Evolutionary conservation across 1,284 basidiomycete species (phyloP).

Genomic region (Ceratobasidium sp.): DNA sequence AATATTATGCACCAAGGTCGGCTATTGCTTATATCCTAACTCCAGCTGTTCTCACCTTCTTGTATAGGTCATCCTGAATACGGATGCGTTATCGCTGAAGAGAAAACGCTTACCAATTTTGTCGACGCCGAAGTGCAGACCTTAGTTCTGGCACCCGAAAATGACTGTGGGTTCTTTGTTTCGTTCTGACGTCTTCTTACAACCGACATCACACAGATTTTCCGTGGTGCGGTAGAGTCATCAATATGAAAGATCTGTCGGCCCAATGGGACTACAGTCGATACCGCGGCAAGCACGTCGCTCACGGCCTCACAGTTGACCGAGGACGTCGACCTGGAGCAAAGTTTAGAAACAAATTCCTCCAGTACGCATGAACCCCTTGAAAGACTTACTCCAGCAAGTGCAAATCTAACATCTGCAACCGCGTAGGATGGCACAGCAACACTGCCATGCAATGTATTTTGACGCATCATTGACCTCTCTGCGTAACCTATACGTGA

Average conservation of each 20-base stretch:
- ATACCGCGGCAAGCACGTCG: slow-evolving; percentile 64
- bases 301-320: slow-evolving; percentile 72
- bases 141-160: slow-evolving; percentile 30
- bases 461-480: slow-evolving; percentile 81
- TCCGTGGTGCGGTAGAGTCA: slow-evolving; percentile 88
- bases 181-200: background rate
- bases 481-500: slow-evolving; percentile 70
- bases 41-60: background rate
- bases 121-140: slow-evolving; percentile 62
- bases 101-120: slow-evolving; percentile 92
- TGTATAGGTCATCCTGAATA: slow-evolving; percentile 85
- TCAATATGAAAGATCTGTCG: slow-evolving; percentile 79
- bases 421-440: slow-evolving; percentile 66
- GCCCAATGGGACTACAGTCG: slow-evolving; percentile 79
- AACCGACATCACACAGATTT: slow-evolving; percentile 67
- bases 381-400: background rate
- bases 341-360: slow-evolving; percentile 72
- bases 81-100: slow-evolving; percentile 87
- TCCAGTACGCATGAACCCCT: slow-evolving; percentile 61
- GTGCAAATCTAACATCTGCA: background rate
- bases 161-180: slow-evolving; percentile 2
- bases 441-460: slow-evolving; percentile 77
- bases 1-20: slow-evolving; percentile 80
- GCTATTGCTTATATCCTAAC: slow-evolving; percentile 20
- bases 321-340: slow-evolving; percentile 67